Evolutionary conservation across 352 stramenopile species (phyloP), one percentile per base, ranked within the genome.

Genomic region (Phytophthora ohioensis): DNA sequence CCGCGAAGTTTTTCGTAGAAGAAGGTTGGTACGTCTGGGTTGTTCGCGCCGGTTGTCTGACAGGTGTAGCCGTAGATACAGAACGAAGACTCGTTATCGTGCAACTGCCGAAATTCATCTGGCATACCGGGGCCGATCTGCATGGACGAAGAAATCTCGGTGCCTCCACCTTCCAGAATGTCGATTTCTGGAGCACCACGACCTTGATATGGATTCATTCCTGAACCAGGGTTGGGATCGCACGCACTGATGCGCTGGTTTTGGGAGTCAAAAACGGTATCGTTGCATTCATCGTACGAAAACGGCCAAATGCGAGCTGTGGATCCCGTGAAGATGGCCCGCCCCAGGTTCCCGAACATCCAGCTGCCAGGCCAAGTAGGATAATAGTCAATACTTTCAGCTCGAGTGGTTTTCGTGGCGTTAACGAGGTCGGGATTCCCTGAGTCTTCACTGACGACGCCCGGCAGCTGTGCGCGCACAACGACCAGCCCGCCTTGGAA

Each of bases 231-330:
- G 53, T 94, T 81, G 4, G 69, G 49, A 57, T 98, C 94, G 65
- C 96, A 99, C 1, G 88, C 95, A 36, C 77, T 96, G 63, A 92
- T 92, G n/a, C 81, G 80, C 62, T 92, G 83, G 62, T 88, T 90
- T 42, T 65, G 69, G 1, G 74, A 68, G 5, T 73, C 77, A 47
- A 89, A 91, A 11, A 81, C 71, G 0, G 67, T 66, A 0, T 80
- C 67, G 67, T 98, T 87, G 67, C 97, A 99, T 42, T 81, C 81
- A 67, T 98, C 78, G 71, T 97, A 99, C 42, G 87, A 97, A 81
- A 94, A 99, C 1, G 96, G 97, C 96, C 97, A 99, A 49, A 98
- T 88, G 66, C 94, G 92, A 58, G 96, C 94, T 38, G 93, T 98
- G 0, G 87, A 97, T 0, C 81, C 88, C 51, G 92, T 95, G 73